Percentiles rank a stretch among this genome's conserved stretches.
phyloP scores from a whole-genome alignment of 352 stramenopile genomes.

The Phytophthora fragariae region DNA sequence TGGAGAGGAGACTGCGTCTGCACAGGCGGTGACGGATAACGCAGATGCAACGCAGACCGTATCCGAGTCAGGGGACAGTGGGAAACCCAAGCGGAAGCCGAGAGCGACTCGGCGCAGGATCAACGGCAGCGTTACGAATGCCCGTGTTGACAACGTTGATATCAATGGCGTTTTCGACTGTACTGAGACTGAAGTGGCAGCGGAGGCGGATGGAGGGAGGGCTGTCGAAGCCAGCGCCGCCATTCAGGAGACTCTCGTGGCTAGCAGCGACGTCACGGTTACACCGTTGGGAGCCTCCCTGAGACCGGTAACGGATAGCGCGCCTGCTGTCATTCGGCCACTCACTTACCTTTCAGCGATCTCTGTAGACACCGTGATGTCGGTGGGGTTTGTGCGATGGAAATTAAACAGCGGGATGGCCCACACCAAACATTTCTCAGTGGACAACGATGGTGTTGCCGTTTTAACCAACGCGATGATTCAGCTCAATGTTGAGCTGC shows the following conservation, averaged over 20 bases:
- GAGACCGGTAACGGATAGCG: not conserved
- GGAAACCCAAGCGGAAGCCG: conserved; percentile 25
- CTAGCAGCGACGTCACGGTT: not conserved
- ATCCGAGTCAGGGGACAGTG: not conserved
- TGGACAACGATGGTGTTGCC: conserved; percentile 40
- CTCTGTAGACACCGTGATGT: conserved; percentile 22
- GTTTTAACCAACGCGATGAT: conserved; percentile 32
- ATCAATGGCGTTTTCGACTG: no score
- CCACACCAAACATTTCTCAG: conserved; percentile 28
- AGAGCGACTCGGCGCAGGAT: conserved; percentile 18
- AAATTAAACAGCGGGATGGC: conserved; percentile 27
- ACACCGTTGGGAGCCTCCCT: not conserved
- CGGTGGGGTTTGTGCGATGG: conserved; percentile 42
- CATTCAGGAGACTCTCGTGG: not conserved
- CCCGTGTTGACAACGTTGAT: not conserved
- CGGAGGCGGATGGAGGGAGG: not conserved
- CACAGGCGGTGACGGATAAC: not conserved
- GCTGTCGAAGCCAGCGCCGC: not conserved
- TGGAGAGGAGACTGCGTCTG: not conserved
- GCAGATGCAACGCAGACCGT: not conserved
- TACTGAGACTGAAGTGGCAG: not conserved
- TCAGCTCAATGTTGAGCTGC: conserved; percentile 50
- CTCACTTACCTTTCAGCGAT: conserved; percentile 39
- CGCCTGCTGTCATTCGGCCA: conserved; percentile 10
- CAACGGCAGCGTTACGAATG: not conserved